These are phyloP conservation scores for Hymenoscyphus albidus DNA, from an alignment of 2,329 filamentous ascomycete genomes.

Conservation along the genomic window DNA sequence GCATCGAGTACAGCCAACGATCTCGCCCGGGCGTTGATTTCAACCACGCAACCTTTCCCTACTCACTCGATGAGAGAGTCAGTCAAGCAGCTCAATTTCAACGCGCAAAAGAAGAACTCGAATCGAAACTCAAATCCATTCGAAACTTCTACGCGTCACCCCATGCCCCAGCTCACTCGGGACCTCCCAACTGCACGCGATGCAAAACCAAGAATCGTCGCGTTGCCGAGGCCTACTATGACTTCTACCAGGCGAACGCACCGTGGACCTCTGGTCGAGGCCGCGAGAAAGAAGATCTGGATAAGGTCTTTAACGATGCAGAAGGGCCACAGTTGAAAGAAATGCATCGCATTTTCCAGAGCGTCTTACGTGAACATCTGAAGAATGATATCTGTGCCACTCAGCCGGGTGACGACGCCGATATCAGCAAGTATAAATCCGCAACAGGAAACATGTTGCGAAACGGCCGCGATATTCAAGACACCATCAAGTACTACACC, in stretches of 20 bases:
- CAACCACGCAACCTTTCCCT: constrained; percentile 19
- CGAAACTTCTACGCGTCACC: constrained; percentile 17
- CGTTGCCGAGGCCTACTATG: constrained; percentile 27
- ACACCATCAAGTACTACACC: constrained; percentile 22
- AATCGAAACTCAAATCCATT: constrained; percentile 23
- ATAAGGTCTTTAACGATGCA: constrained; percentile 24
- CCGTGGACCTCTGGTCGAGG: constrained; percentile 24
- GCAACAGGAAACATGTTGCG: constrained; percentile 17
- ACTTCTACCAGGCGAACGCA: constrained; percentile 29
- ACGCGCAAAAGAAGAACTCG: constrained; percentile 22
- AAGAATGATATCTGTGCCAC: constrained; percentile 24
- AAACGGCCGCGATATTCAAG: constrained; percentile 11
- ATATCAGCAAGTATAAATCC: constrained; percentile 13
- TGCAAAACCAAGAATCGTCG: constrained; percentile 26
- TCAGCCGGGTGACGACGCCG: constrained; percentile 14
- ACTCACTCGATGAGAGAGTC: constrained; percentile 26
- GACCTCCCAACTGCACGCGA: constrained; percentile 24
- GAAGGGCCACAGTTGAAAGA: constrained; percentile 19
- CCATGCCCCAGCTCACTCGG: constrained; percentile 23
- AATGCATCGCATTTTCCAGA: constrained; percentile 25
- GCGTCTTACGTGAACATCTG: constrained; percentile 25
- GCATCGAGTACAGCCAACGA: neutral
- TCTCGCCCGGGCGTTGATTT: neutral
- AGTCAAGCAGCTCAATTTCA: constrained; percentile 25
- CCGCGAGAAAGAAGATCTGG: constrained; percentile 23